These are phyloP conservation scores for Ogataea glucozyma DNA, from an alignment of 805 yeast species.

Conservation along the genomic window DNA sequence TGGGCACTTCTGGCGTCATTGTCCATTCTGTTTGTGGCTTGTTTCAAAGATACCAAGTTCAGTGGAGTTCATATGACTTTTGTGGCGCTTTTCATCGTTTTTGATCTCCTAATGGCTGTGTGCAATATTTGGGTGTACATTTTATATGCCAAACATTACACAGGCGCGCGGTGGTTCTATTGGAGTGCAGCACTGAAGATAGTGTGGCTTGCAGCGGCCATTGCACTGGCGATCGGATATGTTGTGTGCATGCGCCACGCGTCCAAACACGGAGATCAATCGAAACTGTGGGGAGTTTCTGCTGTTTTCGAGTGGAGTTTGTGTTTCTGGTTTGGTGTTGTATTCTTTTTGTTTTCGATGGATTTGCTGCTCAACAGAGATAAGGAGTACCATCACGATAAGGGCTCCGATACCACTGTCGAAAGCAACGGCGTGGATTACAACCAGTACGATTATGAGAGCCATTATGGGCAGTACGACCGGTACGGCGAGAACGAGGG, in stretches of 20 bases:
- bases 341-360: slow-evolving; percentile 60
- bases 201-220: slow-evolving; percentile 66
- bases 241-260: slow-evolving; percentile 39
- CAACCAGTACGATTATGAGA: background rate
- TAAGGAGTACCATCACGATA: slow-evolving; percentile 6
- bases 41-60: slow-evolving; percentile 64
- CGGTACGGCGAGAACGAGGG: too few species aligned
- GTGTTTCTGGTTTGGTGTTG: slow-evolving; percentile 80
- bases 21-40: slow-evolving; percentile 72
- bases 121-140: slow-evolving; percentile 47
- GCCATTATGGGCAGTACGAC: too few species aligned
- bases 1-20: slow-evolving; percentile 46
- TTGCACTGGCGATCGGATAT: slow-evolving; percentile 68
- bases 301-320: slow-evolving; percentile 84
- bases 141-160: slow-evolving; percentile 30
- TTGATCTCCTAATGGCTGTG: slow-evolving; percentile 55
- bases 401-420: slow-evolving; percentile 6
- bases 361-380: slow-evolving; percentile 49
- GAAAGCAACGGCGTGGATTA: background rate
- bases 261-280: slow-evolving; percentile 24
- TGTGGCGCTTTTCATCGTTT: slow-evolving; percentile 72
- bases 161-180: slow-evolving; percentile 30
- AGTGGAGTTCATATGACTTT: slow-evolving; percentile 61
- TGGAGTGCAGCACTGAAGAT: slow-evolving; percentile 55
- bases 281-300: slow-evolving; percentile 46